Evolutionary conservation across 805 yeast genomes (phyloP).

Genomic region (Lachancea dasiensis): DNA sequence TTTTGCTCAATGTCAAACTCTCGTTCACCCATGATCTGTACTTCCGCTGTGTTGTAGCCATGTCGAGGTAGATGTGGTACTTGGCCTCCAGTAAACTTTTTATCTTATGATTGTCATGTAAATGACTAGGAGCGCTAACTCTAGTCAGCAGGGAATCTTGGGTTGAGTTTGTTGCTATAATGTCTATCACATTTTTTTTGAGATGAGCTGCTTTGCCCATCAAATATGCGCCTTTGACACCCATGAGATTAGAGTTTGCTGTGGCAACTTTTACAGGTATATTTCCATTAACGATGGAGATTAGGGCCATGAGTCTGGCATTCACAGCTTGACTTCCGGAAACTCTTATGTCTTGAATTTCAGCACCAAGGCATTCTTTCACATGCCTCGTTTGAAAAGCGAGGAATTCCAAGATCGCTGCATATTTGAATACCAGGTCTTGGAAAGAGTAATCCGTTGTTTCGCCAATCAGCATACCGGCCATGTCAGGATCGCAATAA

Average conservation of each 20-base stretch:
- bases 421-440: constrained; percentile 39
- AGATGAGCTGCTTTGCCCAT: constrained; percentile 16
- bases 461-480: constrained; percentile 47
- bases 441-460: constrained; percentile 31
- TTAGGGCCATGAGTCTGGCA: constrained; percentile 33
- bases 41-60: constrained; percentile 33
- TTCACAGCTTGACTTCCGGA: constrained; percentile 54
- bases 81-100: constrained; percentile 18
- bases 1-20: not conserved
- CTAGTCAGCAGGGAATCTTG: not conserved
- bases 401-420: constrained; percentile 44
- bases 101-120: constrained; percentile 2
- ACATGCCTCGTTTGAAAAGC: constrained; percentile 45
- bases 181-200: constrained; percentile 6
- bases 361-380: constrained; percentile 26
- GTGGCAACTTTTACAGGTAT: constrained; percentile 13
- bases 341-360: constrained; percentile 34
- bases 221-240: constrained; percentile 20
- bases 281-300: constrained; percentile 23
- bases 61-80: constrained; percentile 27
- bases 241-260: constrained; percentile 16
- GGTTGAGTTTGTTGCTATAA: constrained; percentile 1
- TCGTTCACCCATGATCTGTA: constrained; percentile 26
- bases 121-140: not conserved
- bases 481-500: constrained; percentile 42